A percentile compares a stretch with the other conserved stretches of the same genome.
phyloP scores from a whole-genome alignment of 2,329 filamentous ascomycete genomes.

The Pyricularia sp. region DNA sequence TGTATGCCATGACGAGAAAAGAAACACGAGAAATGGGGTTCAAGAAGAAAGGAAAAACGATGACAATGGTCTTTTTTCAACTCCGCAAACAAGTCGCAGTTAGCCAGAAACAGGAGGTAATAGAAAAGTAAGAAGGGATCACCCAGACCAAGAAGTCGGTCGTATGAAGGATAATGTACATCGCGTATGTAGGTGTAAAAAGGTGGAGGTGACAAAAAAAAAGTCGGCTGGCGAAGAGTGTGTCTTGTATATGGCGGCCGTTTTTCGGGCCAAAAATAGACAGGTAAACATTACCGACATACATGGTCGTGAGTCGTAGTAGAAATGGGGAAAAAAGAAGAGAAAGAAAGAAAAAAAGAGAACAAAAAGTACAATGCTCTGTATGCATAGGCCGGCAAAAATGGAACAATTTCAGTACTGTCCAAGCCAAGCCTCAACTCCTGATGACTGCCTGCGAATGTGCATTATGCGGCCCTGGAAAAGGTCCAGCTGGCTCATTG shows the following conservation, averaged over 20 bases:
- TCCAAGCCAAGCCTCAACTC: not conserved
- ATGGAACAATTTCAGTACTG: not conserved
- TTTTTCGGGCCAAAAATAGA: constrained; percentile 4
- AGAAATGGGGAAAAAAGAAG: not conserved
- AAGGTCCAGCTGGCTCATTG: not conserved
- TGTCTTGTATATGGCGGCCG: not conserved
- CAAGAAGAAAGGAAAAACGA: not conserved
- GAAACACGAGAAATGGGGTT: not conserved
- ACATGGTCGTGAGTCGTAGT: constrained; percentile 6
- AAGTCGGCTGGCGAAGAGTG: not conserved
- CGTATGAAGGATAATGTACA: constrained; percentile 1
- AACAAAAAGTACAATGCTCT: not conserved
- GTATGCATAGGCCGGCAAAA: not conserved
- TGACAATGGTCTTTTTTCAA: not conserved
- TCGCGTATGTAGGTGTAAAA: not conserved
- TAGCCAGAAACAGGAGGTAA: not conserved
- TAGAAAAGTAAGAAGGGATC: not conserved
- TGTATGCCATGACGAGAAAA: not conserved
- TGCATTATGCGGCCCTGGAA: not conserved
- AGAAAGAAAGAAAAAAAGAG: not conserved
- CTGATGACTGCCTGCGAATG: not conserved
- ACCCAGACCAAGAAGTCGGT: not conserved
- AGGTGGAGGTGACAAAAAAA: not conserved
- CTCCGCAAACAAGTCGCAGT: not conserved
- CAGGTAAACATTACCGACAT: constrained; percentile 9